phyloP scores from a whole-genome alignment of 108 stramenopile species.

The Seminavis robusta region DNA sequence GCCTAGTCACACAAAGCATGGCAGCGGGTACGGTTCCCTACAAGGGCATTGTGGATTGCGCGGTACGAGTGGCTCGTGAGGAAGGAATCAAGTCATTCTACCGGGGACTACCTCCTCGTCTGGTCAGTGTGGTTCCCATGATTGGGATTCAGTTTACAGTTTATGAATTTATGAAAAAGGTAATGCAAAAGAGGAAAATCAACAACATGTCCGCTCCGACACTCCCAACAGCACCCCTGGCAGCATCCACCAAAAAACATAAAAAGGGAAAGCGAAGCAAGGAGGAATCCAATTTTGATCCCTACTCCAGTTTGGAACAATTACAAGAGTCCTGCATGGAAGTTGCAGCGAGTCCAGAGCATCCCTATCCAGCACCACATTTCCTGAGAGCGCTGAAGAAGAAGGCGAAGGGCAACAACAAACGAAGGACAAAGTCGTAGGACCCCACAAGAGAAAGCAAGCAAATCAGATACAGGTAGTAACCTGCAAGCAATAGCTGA shows the following conservation, averaged over 20 bases:
- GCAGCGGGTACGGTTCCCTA: slow-evolving; percentile 64
- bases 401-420: not conserved
- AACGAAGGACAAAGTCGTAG: no score
- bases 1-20: slow-evolving; percentile 84
- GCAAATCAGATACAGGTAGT: no score
- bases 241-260: not conserved
- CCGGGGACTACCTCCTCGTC: slow-evolving; percentile 87
- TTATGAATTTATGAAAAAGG: slow-evolving; percentile 87
- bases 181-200: slow-evolving; percentile 52
- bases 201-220: slow-evolving; percentile 12
- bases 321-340: slow-evolving; percentile 82
- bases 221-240: slow-evolving; percentile 16
- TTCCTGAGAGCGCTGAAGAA: slow-evolving; percentile 21
- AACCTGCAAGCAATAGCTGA: no score
- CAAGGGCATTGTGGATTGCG: slow-evolving; percentile 93
- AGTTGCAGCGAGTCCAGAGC: slow-evolving; percentile 73
- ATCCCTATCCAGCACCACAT: slow-evolving; percentile 82
- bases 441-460: no score
- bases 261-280: slow-evolving; percentile 21
- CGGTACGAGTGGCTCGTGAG: slow-evolving; percentile 72
- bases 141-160: slow-evolving; percentile 97
- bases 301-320: slow-evolving; percentile 15
- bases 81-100: slow-evolving; percentile 92
- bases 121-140: slow-evolving; percentile 96
- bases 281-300: slow-evolving; percentile 10